Evolutionary conservation across 2,329 filamentous ascomycete species (phyloP).

Genomic region (Ophiostoma quercus): DNA sequence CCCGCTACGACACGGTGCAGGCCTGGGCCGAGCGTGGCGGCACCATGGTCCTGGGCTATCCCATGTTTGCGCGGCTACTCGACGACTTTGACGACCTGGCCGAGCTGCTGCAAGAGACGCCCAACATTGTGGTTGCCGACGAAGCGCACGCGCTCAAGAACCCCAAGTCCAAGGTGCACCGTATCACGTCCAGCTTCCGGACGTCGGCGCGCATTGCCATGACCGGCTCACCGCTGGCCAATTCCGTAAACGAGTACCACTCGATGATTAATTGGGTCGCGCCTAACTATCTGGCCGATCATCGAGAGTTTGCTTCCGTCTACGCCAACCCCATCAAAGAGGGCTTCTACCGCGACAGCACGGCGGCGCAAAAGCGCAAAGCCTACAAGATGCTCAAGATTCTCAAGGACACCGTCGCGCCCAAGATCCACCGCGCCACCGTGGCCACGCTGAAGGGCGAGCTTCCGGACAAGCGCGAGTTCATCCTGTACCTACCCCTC

Average conservation of each 20-base stretch:
- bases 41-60: slow-evolving; percentile 71
- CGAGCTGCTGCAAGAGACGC: slow-evolving; percentile 38
- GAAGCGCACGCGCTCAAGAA: slow-evolving; percentile 82
- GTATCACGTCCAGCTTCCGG: slow-evolving; percentile 53
- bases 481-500: slow-evolving; percentile 68
- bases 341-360: slow-evolving; percentile 65
- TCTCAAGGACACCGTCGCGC: slow-evolving; percentile 65
- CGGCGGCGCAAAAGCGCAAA: slow-evolving; percentile 46
- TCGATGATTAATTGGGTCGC: slow-evolving; percentile 86
- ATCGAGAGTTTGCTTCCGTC: slow-evolving; percentile 61
- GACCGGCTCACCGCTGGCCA: slow-evolving; percentile 80
- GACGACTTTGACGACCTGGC: slow-evolving; percentile 32
- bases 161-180: slow-evolving; percentile 45
- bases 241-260: slow-evolving; percentile 78
- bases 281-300: slow-evolving; percentile 67
- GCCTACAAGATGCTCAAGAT: slow-evolving; percentile 63
- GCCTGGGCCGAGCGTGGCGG: slow-evolving; percentile 63
- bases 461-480: slow-evolving; percentile 73
- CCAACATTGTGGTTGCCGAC: slow-evolving; percentile 74
- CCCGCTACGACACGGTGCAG: slow-evolving; percentile 44
- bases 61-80: slow-evolving; percentile 52
- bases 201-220: slow-evolving; percentile 72
- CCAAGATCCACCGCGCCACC: slow-evolving; percentile 73
- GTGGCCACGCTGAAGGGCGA: slow-evolving; percentile 59
- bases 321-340: slow-evolving; percentile 68